Percentiles rank a stretch among this genome's conserved stretches.
phyloP scores from a whole-genome alignment of 257 asterid species.

The Marsdenia floribunda region DNA sequence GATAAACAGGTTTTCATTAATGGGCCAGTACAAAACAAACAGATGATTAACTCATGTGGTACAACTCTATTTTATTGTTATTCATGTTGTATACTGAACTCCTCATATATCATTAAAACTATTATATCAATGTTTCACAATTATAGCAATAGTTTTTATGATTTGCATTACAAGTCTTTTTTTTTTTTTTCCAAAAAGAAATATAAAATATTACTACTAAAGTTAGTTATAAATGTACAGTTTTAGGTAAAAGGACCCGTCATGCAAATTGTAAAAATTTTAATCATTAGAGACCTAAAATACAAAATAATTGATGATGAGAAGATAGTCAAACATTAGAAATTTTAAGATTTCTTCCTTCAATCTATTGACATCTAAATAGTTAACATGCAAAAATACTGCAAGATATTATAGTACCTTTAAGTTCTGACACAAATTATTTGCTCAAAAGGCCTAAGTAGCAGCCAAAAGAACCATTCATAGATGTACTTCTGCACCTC shows the following conservation, averaged over 20 bases:
- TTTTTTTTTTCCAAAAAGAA: too few relatives aligned
- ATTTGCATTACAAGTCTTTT: too few relatives aligned
- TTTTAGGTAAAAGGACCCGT: too few relatives aligned
- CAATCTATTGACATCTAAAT: background rate
- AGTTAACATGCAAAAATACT: background rate
- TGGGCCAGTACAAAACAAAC: background rate
- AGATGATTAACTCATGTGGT: background rate
- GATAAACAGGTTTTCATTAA: background rate
- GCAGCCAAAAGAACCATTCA: background rate
- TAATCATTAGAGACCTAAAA: too few relatives aligned
- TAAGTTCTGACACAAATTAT: background rate
- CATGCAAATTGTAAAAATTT: too few relatives aligned
- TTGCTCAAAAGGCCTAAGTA: background rate
- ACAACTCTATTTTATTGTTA: background rate
- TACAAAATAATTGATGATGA: too few relatives aligned
- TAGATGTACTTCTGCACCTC: background rate
- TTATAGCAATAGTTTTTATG: too few relatives aligned
- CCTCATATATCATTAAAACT: background rate
- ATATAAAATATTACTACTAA: too few relatives aligned
- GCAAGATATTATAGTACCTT: background rate
- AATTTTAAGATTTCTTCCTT: background rate
- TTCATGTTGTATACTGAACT: background rate
- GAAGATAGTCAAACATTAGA: background rate
- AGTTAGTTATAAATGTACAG: too few relatives aligned
- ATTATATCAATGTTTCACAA: background rate